Evolutionary conservation across 2,329 filamentous ascomycete genomes (phyloP).

Genomic region (Aspergillus quadrilineatus): DNA sequence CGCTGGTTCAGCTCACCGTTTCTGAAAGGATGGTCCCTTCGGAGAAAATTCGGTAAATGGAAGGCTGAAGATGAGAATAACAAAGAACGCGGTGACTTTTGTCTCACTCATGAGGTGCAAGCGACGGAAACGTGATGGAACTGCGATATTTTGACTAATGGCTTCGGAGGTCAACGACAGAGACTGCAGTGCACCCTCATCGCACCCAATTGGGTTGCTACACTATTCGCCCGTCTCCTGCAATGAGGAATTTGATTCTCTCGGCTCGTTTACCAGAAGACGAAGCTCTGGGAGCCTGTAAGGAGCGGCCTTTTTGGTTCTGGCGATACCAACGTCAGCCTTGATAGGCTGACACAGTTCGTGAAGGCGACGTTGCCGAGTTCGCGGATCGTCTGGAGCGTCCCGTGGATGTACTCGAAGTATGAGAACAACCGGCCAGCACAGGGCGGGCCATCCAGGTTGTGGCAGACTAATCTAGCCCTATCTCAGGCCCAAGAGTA

Average conservation of each 20-base stretch:
- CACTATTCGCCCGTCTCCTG: background rate
- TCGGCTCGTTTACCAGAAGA: too few species aligned
- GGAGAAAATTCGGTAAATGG: slow-evolving; percentile 40
- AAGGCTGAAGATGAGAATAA: slow-evolving; percentile 18
- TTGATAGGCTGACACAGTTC: too few species aligned
- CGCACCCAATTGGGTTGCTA: background rate
- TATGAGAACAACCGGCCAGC: too few species aligned
- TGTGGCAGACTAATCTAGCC: too few species aligned
- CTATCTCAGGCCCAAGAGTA: too few species aligned
- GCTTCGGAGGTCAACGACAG: background rate
- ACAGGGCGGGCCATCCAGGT: too few species aligned
- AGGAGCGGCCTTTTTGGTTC: too few species aligned
- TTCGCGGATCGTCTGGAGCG: too few species aligned
- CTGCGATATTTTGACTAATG: background rate
- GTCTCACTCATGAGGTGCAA: slow-evolving; percentile 56
- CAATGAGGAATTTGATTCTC: background rate
- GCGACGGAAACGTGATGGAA: background rate
- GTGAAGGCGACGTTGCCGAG: too few species aligned
- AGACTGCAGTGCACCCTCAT: background rate
- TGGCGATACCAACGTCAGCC: too few species aligned
- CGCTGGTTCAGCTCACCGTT: slow-evolving; percentile 35
- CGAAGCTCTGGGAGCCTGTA: too few species aligned
- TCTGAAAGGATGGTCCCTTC: slow-evolving; percentile 30
- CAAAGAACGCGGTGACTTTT: slow-evolving; percentile 51
- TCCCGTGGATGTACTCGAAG: too few species aligned